Percentiles rank a stretch among this genome's conserved stretches.
Evolutionary conservation across 352 stramenopile species (phyloP).

Genomic region (Phytopythium chamaehyphon): DNA sequence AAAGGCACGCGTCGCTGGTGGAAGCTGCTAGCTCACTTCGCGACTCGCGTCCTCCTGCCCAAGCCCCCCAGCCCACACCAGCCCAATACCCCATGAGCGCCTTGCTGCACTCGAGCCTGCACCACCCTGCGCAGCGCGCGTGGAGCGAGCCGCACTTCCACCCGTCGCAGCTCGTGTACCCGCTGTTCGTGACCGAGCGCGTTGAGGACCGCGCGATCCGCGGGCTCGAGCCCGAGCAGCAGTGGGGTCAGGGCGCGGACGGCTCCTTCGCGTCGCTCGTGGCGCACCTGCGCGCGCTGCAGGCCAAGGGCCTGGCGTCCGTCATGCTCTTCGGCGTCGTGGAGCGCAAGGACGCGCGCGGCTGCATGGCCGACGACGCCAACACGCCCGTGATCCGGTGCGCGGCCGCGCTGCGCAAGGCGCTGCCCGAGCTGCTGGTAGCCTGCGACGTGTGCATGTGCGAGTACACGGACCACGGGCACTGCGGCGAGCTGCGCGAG

Average conservation of each 20-base stretch:
- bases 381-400: constrained; percentile 78
- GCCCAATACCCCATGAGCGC: constrained; percentile 6
- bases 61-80: not conserved
- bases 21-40: not conserved
- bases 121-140: constrained; percentile 72
- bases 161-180: constrained; percentile 87
- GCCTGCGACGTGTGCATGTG: constrained; percentile 89
- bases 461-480: constrained; percentile 88
- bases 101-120: constrained; percentile 72
- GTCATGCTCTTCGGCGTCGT: constrained; percentile 91
- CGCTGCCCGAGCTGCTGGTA: constrained; percentile 74
- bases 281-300: constrained; percentile 58
- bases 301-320: constrained; percentile 70
- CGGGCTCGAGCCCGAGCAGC: constrained; percentile 79
- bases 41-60: not conserved
- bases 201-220: constrained; percentile 66
- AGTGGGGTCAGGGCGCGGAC: constrained; percentile 73
- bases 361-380: constrained; percentile 68
- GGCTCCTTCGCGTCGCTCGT: constrained; percentile 71
- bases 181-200: constrained; percentile 83
- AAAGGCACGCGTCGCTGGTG: not conserved
- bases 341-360: constrained; percentile 72
- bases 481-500: constrained; percentile 74
- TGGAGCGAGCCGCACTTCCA: constrained; percentile 88
- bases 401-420: constrained; percentile 53